A percentile compares a stretch with the other conserved stretches of the same genome.
Conservation (phyloP, 1,284 basidiomycete genomes). For the Ustilago nuda region DNA sequence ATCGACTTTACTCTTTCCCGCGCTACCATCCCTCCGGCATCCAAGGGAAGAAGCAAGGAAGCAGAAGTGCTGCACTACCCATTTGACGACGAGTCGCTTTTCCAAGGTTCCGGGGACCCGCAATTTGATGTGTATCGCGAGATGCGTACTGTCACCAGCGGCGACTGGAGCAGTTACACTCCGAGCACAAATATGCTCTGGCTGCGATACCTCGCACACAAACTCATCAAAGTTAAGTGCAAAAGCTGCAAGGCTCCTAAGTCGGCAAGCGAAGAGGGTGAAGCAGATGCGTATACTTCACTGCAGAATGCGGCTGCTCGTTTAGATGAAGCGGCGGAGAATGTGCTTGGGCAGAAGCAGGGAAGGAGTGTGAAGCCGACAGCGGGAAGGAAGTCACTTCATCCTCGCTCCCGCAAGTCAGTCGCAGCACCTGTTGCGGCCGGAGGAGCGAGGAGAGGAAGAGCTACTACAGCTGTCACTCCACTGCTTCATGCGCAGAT, state of each 20-base stretch:
- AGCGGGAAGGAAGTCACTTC: constrained; percentile 22
- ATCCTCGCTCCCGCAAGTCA: constrained; percentile 20
- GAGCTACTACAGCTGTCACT: constrained; percentile 16
- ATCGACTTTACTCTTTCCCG: constrained; percentile 95
- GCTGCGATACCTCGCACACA: constrained; percentile 81
- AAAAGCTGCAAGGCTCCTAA: constrained; percentile 16
- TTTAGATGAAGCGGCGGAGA: constrained; percentile 19
- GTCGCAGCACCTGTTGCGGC: constrained; percentile 6
- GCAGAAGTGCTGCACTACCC: constrained; percentile 53
- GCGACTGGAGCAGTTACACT: constrained; percentile 78
- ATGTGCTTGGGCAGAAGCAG: constrained; percentile 5
- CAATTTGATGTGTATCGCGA: constrained; percentile 95
- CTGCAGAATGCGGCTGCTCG: constrained; percentile 9
- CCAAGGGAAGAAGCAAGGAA: constrained; percentile 18
- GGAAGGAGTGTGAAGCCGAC: not conserved
- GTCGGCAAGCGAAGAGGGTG: constrained; percentile 1
- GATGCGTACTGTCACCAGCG: constrained; percentile 77
- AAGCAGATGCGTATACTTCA: constrained; percentile 11
- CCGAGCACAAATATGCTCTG: constrained; percentile 91
- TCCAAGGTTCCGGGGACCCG: constrained; percentile 80
- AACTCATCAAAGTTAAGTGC: constrained; percentile 73
- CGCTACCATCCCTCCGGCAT: constrained; percentile 28
- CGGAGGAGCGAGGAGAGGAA: constrained; percentile 8
- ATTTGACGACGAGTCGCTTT: constrained; percentile 69
- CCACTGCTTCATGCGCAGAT: constrained; percentile 5